Base-by-base conservation (phyloP, 2,329 filamentous ascomycete species). In the Epicoccum nigrum region DNA sequence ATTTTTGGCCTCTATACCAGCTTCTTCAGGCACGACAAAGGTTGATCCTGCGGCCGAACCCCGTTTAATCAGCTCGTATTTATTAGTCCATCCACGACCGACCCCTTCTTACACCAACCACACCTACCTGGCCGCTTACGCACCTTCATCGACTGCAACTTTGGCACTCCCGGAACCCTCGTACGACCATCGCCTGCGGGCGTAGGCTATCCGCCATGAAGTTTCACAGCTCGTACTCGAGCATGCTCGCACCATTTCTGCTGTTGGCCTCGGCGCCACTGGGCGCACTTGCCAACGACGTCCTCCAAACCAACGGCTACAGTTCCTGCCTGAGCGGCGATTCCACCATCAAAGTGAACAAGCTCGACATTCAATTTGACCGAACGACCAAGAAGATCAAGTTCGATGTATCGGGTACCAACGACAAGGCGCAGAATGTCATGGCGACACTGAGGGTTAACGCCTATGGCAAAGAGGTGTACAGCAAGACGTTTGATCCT, bases 401-500 rank as follows among this genome's bases (percentile, higher is more conserved):
- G 3, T 97, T 97, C 74, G 86, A 97, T 70, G 83, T 97, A 17
- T 84, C 86, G 27, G 94, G 93, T 55, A 86, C 83, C 53, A 97
- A 89, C 70, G 74, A 76, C 45, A 83, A 83, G 69, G 74, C 82
- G 60, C 90, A 94, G 72, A 92, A 96, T 60, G 90, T 97, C 54
- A 89, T 83, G 47, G 92, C 91, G 12, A 77, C 77, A 13, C 79
- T 97, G 52, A 81, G 84, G 17, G 89, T 97, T 31, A 88, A 82
- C 20, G 93, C 93, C 7, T 97, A 97, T 68, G 94, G 94, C 53
- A 84, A 84, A 51, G 75, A 88, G 55, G 84, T 97, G 19, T 97
- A 95, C 75, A 79, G 82, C 31, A 89, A 90, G 53, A 77, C 76
- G 4, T 96, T 97, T 75, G 86, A 97, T 67, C 94, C 94, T 28